Percentiles rank a stretch among this genome's conserved stretches.
These are phyloP conservation scores for Arxiozyma heterogenica DNA, from an alignment of 1,139 yeast species.

Conservation along the genomic window DNA sequence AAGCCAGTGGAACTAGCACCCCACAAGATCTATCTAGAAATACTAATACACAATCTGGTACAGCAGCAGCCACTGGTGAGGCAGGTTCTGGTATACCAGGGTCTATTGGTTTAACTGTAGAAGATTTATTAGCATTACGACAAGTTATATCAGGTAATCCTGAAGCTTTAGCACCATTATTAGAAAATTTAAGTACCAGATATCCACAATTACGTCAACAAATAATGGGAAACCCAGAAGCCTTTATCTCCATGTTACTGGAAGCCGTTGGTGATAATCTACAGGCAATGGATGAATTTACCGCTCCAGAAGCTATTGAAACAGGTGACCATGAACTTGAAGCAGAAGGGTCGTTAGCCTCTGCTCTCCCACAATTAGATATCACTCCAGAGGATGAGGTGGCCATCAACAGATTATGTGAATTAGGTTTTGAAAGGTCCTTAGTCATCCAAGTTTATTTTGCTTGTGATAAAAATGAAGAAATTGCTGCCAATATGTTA, in stretches of 20 bases:
- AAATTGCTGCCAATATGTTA: slow-evolving; percentile 86
- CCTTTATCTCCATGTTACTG: slow-evolving; percentile 62
- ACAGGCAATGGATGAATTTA: slow-evolving; percentile 21
- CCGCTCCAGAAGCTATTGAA: slow-evolving; percentile 8
- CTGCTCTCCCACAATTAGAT: slow-evolving; percentile 37
- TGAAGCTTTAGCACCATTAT: slow-evolving; percentile 73
- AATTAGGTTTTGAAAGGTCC: slow-evolving; percentile 82
- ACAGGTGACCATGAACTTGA: neutral
- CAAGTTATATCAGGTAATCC: slow-evolving; percentile 80
- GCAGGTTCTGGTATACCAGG: slow-evolving; percentile 30
- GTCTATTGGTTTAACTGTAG: slow-evolving; percentile 32
- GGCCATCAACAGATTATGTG: slow-evolving; percentile 82
- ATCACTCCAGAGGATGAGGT: slow-evolving; percentile 78
- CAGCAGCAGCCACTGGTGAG: slow-evolving; percentile 10
- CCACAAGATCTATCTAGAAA: slow-evolving; percentile 12
- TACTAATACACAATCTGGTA: slow-evolving; percentile 4
- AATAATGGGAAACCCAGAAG: slow-evolving; percentile 81
- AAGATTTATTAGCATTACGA: slow-evolving; percentile 58
- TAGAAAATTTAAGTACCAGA: slow-evolving; percentile 73
- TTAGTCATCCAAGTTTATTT: slow-evolving; percentile 88
- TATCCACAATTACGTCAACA: slow-evolving; percentile 82
- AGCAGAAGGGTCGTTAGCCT: slow-evolving; percentile 1
- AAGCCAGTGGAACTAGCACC: slow-evolving; percentile 50
- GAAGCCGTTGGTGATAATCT: slow-evolving; percentile 45
- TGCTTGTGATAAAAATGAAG: slow-evolving; percentile 98